A percentile compares a stretch with the other conserved stretches of the same genome.
These are phyloP conservation scores for Zizania palustris DNA, from an alignment of 202 grass and related monocot species.

Conservation along the genomic window DNA sequence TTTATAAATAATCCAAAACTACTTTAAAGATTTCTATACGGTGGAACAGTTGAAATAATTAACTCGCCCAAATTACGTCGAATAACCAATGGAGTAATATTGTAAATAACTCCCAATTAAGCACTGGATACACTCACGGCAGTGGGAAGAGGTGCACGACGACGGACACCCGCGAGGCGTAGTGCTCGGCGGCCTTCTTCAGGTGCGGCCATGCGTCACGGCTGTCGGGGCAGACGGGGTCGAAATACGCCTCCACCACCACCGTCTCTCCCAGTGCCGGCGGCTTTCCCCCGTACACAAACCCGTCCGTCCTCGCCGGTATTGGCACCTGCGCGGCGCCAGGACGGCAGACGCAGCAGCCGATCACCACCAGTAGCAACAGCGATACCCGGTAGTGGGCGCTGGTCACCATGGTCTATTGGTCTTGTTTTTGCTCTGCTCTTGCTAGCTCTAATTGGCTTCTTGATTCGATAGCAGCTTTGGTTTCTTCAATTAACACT, in stretches of 20 bases:
- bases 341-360: neutral
- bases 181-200: constrained; percentile 64
- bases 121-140: constrained; percentile 51
- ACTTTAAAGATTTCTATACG: no score
- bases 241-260: constrained; percentile 84
- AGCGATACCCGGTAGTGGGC: neutral
- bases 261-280: constrained; percentile 71
- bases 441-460: neutral
- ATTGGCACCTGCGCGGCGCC: constrained; percentile 64
- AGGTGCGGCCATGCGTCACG: constrained; percentile 75
- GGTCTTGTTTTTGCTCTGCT: neutral
- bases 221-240: constrained; percentile 92
- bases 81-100: no score
- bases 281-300: constrained; percentile 49
- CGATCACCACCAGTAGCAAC: constrained; percentile 6
- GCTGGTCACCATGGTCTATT: constrained; percentile 26
- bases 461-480: neutral
- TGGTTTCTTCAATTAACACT: neutral
- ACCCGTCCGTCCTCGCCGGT: constrained; percentile 74
- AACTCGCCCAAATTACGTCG: no score
- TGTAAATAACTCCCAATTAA: no score
- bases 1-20: no score
- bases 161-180: constrained; percentile 51
- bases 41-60: no score
- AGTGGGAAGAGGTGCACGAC: constrained; percentile 86